Evolutionary conservation across 1,284 basidiomycete species (phyloP).

Genomic region (Vanrija pseudolonga): DNA sequence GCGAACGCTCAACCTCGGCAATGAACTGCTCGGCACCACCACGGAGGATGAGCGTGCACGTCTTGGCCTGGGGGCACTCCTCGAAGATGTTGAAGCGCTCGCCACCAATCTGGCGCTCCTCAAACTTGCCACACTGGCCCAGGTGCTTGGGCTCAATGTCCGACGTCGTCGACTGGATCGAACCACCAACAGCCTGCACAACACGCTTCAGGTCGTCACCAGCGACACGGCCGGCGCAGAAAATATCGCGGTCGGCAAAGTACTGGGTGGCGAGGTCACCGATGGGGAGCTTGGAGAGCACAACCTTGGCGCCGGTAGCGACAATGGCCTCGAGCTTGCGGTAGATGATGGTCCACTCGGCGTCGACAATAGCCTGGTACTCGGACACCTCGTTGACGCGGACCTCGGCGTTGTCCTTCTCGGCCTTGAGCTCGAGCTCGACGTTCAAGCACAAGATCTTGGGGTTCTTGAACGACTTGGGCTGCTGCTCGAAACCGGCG

Average conservation of each 20-base stretch:
- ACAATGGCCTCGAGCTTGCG: conserved; percentile 95
- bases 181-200: conserved; percentile 91
- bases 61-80: conserved; percentile 91
- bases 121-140: conserved; percentile 84
- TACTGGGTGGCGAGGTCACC: conserved; percentile 98
- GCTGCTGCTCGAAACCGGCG: conserved; percentile 98
- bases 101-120: conserved; percentile 94
- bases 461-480: conserved; percentile 85
- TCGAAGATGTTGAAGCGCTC: conserved; percentile 97
- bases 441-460: conserved; percentile 94
- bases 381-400: conserved; percentile 94
- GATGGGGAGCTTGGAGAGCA: conserved; percentile 96
- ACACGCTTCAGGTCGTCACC: conserved; percentile 89
- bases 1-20: conserved; percentile 92
- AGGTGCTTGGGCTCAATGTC: conserved; percentile 88
- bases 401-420: conserved; percentile 99
- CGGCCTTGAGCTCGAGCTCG: conserved; percentile 97
- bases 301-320: conserved; percentile 94
- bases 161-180: conserved; percentile 90
- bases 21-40: conserved; percentile 99
- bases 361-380: conserved; percentile 98
- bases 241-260: conserved; percentile 98
- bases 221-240: conserved; percentile 95
- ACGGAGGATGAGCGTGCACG: conserved; percentile 91
- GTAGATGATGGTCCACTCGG: conserved; percentile 99